Evolutionary conservation across 441 rosid genomes (phyloP).

Genomic region (Isatis lusitanica): DNA sequence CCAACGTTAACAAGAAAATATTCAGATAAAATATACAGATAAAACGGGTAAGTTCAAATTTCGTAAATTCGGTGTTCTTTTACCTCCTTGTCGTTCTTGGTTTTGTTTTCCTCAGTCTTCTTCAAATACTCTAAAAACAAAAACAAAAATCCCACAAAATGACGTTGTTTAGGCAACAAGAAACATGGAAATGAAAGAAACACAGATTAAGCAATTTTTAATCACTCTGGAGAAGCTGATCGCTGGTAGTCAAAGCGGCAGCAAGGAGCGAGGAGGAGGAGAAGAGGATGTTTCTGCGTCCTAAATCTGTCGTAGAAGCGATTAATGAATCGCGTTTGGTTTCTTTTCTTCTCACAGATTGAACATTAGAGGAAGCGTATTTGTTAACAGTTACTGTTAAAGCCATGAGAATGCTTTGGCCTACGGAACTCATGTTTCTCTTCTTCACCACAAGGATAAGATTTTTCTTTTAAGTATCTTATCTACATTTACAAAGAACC

Average conservation of each 20-base stretch:
- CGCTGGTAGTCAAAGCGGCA: constrained; percentile 46
- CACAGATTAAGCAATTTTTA: background rate
- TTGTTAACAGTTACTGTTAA: constrained; percentile 83
- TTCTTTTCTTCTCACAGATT: constrained; percentile 56
- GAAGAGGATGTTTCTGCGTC: constrained; percentile 55
- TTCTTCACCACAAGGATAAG: constrained; percentile 27
- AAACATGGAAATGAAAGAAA: background rate
- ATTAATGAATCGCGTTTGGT: constrained; percentile 29
- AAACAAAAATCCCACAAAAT: background rate
- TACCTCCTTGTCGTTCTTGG: constrained; percentile 89
- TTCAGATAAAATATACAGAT: background rate
- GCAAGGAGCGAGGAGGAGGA: constrained; percentile 58
- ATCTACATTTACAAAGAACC: constrained; percentile 10
- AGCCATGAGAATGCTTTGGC: constrained; percentile 83
- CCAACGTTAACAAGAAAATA: background rate
- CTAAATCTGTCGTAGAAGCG: constrained; percentile 24
- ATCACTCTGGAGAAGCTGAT: constrained; percentile 70
- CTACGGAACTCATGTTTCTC: constrained; percentile 50
- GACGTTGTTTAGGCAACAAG: background rate
- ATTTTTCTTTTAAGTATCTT: constrained; percentile 8
- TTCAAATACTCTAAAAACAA: constrained; percentile 78
- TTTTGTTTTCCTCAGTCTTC: constrained; percentile 79
- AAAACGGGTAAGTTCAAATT: background rate
- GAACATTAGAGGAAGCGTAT: constrained; percentile 69
- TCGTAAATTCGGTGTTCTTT: background rate